These are phyloP conservation scores for Elsinoe arachidis DNA, from an alignment of 2,329 filamentous ascomycete genomes.

Conservation along the genomic window DNA sequence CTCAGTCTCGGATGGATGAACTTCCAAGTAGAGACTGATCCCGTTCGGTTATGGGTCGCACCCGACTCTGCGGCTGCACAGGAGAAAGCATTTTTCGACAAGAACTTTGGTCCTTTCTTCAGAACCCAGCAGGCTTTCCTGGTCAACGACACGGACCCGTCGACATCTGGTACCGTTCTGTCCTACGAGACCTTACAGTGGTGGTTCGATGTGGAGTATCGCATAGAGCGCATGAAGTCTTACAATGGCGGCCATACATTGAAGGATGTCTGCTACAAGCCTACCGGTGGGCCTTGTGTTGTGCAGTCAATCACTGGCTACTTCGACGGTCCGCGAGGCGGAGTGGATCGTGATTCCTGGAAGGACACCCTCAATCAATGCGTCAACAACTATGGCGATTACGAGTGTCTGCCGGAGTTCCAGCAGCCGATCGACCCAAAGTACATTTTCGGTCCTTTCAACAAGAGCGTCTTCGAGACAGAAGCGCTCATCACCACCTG, in stretches of 20 bases:
- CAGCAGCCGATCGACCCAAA: constrained; percentile 79
- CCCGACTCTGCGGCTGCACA: constrained; percentile 81
- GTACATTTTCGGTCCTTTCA: constrained; percentile 77
- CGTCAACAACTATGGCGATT: constrained; percentile 41
- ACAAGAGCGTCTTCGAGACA: constrained; percentile 58
- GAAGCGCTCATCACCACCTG: constrained; percentile 81
- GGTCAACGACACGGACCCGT: constrained; percentile 69
- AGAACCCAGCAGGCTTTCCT: constrained; percentile 88
- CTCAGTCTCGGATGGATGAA: constrained; percentile 81
- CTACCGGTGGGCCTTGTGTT: constrained; percentile 79
- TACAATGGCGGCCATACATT: constrained; percentile 59
- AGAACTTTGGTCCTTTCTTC: constrained; percentile 91
- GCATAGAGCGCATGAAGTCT: constrained; percentile 64
- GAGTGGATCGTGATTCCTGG: constrained; percentile 62
- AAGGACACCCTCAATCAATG: constrained; percentile 62
- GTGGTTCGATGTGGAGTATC: constrained; percentile 88
- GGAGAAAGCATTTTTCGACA: constrained; percentile 90
- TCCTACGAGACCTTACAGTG: constrained; percentile 81
- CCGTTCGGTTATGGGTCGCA: constrained; percentile 92
- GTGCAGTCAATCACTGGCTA: constrained; percentile 89
- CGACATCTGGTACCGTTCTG: constrained; percentile 64
- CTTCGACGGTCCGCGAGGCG: constrained; percentile 59
- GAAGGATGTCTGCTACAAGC: constrained; percentile 87
- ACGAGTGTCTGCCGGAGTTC: constrained; percentile 70
- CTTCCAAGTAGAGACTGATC: constrained; percentile 84